These are phyloP conservation scores for Protomyces inouyei DNA, from an alignment of 1,139 yeast genomes.

Conservation along the genomic window DNA sequence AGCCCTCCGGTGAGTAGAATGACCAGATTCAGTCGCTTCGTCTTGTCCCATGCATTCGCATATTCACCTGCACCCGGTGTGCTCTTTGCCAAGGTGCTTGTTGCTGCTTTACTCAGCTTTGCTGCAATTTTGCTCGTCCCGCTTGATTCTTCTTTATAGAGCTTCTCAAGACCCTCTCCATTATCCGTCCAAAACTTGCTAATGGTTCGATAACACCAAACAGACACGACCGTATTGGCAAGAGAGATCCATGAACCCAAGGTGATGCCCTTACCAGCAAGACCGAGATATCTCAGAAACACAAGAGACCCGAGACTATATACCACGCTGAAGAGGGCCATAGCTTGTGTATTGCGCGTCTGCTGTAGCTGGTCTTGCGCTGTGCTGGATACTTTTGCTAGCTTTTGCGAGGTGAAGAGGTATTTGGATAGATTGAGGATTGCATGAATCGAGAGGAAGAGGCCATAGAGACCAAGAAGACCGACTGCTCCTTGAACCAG, in stretches of 20 bases:
- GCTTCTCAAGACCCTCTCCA: neutral
- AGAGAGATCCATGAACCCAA: neutral
- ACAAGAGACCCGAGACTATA: neutral
- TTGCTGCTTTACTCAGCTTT: neutral
- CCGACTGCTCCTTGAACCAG: neutral
- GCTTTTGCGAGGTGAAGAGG: neutral
- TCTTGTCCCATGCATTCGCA: neutral
- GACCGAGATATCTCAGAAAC: neutral
- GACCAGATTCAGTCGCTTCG: neutral
- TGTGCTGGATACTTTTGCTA: neutral
- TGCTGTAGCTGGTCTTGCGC: neutral
- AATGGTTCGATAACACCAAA: neutral
- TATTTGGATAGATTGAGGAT: neutral
- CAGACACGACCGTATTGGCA: neutral
- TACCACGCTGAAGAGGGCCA: neutral
- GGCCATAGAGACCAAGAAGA: neutral
- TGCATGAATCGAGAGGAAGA: neutral
- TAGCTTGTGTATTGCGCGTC: neutral
- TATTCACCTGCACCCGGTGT: neutral
- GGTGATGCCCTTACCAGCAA: neutral
- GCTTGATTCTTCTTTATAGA: neutral
- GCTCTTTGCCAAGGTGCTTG: neutral
- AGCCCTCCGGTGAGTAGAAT: neutral
- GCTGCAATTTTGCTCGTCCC: neutral
- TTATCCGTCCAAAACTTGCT: neutral